phyloP scores from a whole-genome alignment of 441 rosid species.

The Bocquillonia castaneifolia region DNA sequence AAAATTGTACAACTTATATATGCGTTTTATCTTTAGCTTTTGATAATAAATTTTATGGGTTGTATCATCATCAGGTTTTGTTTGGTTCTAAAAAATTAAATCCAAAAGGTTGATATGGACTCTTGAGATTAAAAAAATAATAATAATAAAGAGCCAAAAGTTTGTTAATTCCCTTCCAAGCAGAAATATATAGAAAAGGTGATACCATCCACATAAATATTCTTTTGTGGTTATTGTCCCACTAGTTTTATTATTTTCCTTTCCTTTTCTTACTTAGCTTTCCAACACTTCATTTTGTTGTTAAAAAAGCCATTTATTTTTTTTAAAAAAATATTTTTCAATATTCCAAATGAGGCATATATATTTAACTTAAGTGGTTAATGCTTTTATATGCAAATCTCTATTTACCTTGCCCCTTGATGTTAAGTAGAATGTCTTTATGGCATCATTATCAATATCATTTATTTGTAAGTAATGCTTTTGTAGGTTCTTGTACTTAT shows the following conservation, averaged over 20 bases:
- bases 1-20: too few species aligned
- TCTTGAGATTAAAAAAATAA: not conserved
- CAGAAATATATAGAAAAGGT: not conserved
- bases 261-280: not conserved
- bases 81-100: too few species aligned
- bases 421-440: not conserved
- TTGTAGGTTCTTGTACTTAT: not conserved
- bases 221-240: not conserved
- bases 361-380: not conserved
- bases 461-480: not conserved
- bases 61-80: not conserved
- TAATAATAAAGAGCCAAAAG: not conserved
- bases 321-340: not conserved
- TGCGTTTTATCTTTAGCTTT: not conserved
- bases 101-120: slow-evolving; percentile 4
- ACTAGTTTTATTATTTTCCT: not conserved
- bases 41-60: not conserved
- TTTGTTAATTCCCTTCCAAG: not conserved
- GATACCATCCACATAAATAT: not conserved
- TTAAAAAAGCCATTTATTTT: not conserved
- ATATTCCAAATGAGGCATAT: not conserved
- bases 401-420: not conserved
- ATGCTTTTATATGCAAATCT: not conserved
- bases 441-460: not conserved
- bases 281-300: not conserved